Conservation (phyloP, 306 rosid genomes). For the Astragalus membranaceus region DNA sequence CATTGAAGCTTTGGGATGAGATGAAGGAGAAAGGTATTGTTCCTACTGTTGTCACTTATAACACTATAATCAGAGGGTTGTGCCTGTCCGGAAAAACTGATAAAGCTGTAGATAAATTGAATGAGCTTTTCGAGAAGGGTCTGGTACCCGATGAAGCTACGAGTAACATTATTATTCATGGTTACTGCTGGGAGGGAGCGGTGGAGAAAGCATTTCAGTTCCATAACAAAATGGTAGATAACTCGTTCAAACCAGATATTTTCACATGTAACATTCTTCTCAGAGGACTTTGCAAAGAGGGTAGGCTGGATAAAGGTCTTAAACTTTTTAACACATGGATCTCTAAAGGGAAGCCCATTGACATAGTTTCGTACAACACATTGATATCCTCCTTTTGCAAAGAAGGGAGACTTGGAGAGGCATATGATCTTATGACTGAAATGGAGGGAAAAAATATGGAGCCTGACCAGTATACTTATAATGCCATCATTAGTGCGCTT, state of each 20-base stretch:
- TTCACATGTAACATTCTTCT: conserved; percentile 78
- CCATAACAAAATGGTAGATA: conserved; percentile 66
- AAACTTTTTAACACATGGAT: conserved; percentile 62
- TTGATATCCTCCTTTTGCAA: conserved; percentile 74
- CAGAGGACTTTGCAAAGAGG: conserved; percentile 59
- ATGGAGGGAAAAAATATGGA: conserved; percentile 58
- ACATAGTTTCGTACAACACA: conserved; percentile 77
- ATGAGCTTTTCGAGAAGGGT: conserved; percentile 62
- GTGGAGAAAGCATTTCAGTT: conserved; percentile 82
- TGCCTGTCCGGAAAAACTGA: conserved; percentile 63
- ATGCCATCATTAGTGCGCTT: conserved; percentile 50
- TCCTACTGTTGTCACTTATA: conserved; percentile 65
- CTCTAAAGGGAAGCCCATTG: conserved; percentile 50
- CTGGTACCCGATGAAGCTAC: conserved; percentile 70
- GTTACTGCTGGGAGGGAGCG: conserved; percentile 64
- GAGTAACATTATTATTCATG: conserved; percentile 68
- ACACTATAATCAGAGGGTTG: conserved; percentile 62
- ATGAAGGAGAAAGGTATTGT: conserved; percentile 60
- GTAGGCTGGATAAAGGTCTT: conserved; percentile 75
- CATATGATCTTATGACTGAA: conserved; percentile 48
- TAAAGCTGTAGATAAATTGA: conserved; percentile 62
- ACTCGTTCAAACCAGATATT: conserved; percentile 62
- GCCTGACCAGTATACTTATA: conserved; percentile 60
- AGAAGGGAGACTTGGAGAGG: conserved; percentile 60
- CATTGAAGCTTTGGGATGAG: conserved; percentile 71